These are phyloP conservation scores for Viola odorata DNA, from an alignment of 345 rosid species.

Conservation along the genomic window DNA sequence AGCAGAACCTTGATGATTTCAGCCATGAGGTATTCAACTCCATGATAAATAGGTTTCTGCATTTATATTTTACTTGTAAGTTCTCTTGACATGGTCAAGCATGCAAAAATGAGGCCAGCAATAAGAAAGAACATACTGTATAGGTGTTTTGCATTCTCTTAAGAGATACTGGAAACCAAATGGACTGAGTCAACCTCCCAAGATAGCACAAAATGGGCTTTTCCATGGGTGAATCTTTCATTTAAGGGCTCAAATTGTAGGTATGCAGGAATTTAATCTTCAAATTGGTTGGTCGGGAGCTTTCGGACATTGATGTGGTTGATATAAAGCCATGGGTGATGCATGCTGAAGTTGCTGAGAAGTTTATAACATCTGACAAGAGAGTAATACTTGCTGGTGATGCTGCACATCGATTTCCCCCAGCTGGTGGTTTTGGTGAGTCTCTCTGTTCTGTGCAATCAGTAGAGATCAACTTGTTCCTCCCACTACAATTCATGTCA, in stretches of 20 bases:
- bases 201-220: no score
- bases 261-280: slow-evolving; percentile 71
- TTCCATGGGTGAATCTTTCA: no score
- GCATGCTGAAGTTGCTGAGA: slow-evolving; percentile 98
- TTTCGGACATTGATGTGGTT: slow-evolving; percentile 63
- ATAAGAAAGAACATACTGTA: no score
- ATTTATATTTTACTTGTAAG: not conserved
- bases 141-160: no score
- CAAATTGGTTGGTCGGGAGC: slow-evolving; percentile 81
- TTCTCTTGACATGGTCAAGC: not conserved
- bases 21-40: slow-evolving; percentile 49
- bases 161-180: no score
- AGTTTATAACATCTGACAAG: slow-evolving; percentile 48
- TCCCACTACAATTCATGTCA: not conserved
- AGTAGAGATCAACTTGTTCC: not conserved
- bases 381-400: slow-evolving; percentile 80
- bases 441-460: slow-evolving; percentile 1
- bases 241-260: slow-evolving; percentile 32
- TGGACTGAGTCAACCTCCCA: no score
- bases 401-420: slow-evolving; percentile 95
- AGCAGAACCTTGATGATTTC: slow-evolving; percentile 72
- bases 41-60: slow-evolving; percentile 6
- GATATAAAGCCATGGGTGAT: slow-evolving; percentile 95
- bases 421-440: slow-evolving; percentile 98
- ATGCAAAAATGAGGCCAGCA: not conserved